Base-by-base conservation (phyloP, 1,284 basidiomycete species). In the Microbotryomycetes sp. region DNA sequence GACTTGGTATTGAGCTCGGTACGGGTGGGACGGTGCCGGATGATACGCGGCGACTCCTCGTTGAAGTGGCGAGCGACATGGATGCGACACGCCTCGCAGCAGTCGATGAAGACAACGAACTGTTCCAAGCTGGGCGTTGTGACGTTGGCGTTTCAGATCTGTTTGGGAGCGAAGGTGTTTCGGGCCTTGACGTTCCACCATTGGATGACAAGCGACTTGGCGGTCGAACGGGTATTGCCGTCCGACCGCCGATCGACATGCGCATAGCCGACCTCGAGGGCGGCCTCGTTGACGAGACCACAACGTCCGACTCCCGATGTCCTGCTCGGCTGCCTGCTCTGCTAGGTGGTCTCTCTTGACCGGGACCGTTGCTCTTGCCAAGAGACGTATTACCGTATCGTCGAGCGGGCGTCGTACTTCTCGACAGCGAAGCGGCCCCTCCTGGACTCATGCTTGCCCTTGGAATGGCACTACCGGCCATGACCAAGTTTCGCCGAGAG, bases 401-500 rank as follows among this genome's bases (percentile, higher is more conserved):
- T 18, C 50, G 27, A 15, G 49, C 49, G n/a, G n/a, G n/a, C 28
- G 57, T 61, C 26, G 57, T 35, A 46, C 63, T 61, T 11, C 63
- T 41, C 41, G 51, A 41, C 46, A 61, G 6, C 45, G 49, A 52
- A 3, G 45, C 11, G 50, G 28, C 7, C 27, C 56, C 9, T 16
- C 51, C 30, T 15, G 26, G 53, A 5, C 52, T 29, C 56, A 62
- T 59, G 26, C 53, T 56, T 15, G 61, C 61, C 21, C 61, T 35
- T 5, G 64, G 64, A 18, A 62, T 66, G 35, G 52, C 57, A 21
- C 63, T 52, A 3, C 62, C 62, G 4, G 55, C 50, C 65, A 64
- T 60, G 29, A 54, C 60, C 26, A 56, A 31, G 29, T 54, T 57
- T 7, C 66, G 18, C 29, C 63, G 28, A 23, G 54, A 56, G 24